Percentiles rank a stretch among this genome's conserved stretches.
These are phyloP conservation scores for Talaromyces thailandensis DNA, from an alignment of 495 filamentous ascomycete species.

Conservation along the genomic window DNA sequence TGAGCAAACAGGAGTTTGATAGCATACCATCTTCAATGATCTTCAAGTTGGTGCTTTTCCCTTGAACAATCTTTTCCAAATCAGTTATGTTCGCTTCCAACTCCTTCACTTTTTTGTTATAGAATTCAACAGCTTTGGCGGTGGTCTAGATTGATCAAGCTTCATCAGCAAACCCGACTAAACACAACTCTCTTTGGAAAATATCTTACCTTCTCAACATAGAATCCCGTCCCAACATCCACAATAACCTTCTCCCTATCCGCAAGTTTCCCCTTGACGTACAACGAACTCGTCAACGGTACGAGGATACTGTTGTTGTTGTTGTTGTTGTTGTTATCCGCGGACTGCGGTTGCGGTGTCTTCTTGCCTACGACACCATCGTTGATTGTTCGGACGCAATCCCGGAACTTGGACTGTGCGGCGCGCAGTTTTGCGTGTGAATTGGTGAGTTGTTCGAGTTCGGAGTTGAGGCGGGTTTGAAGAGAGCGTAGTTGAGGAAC, in stretches of 20 bases:
- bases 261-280: conserved; percentile 76
- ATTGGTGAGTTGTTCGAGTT: conserved; percentile 82
- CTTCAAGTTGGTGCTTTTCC: conserved; percentile 74
- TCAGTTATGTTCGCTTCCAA: conserved; percentile 70
- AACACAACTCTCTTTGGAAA: background rate
- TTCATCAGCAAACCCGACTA: background rate
- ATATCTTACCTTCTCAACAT: conserved; percentile 73
- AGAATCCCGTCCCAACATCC: conserved; percentile 94
- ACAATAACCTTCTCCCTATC: conserved; percentile 77
- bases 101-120: conserved; percentile 74
- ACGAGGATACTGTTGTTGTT: conserved; percentile 59
- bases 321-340: conserved; percentile 26
- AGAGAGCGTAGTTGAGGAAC: conserved; percentile 51
- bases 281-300: conserved; percentile 85
- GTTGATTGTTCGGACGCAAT: conserved; percentile 71
- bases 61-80: conserved; percentile 76
- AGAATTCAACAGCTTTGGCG: conserved; percentile 73
- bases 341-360: conserved; percentile 12
- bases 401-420: conserved; percentile 84
- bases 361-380: conserved; percentile 40
- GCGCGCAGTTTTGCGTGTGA: conserved; percentile 83
- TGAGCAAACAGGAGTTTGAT: background rate
- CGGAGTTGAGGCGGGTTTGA: conserved; percentile 91
- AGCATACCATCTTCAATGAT: conserved; percentile 79
- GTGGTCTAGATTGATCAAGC: conserved; percentile 35